A percentile compares a stretch with the other conserved stretches of the same genome.
Conservation (phyloP, 805 yeast species). For the Wickerhamiella brachini region DNA sequence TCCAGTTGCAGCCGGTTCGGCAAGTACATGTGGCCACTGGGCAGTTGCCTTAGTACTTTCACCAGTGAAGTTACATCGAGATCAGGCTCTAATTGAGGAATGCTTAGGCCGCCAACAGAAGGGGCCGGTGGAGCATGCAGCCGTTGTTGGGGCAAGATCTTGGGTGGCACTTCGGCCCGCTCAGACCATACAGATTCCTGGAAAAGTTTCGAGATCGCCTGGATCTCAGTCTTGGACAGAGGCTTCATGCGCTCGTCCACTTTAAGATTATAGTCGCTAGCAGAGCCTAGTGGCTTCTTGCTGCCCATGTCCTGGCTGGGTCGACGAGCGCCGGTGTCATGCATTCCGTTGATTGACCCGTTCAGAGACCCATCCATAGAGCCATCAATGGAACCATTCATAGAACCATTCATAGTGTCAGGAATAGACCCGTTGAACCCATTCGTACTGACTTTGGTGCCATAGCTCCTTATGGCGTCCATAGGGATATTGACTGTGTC, state of each 20-base stretch:
- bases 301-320: too few species aligned
- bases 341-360: too few species aligned
- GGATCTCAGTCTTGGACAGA: constrained; percentile 4
- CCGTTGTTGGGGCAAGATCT: neutral
- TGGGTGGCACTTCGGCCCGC: neutral
- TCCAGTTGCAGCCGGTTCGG: constrained; percentile 19
- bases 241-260: constrained; percentile 5
- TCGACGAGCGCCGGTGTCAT: too few species aligned
- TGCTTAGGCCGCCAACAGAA: neutral
- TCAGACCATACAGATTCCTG: neutral
- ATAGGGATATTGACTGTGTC: too few species aligned
- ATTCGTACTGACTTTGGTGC: too few species aligned
- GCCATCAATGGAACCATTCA: too few species aligned
- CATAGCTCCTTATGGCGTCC: neutral
- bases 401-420: too few species aligned
- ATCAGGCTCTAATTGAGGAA: constrained; percentile 6
- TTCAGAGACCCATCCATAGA: too few species aligned
- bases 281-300: neutral
- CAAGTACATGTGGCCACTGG: neutral
- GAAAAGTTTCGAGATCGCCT: neutral
- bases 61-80: constrained; percentile 4
- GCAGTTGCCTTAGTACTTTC: constrained; percentile 5
- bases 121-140: neutral
- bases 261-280: neutral
- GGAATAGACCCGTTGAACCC: too few species aligned